Evolutionary conservation across 1,139 yeast genomes (phyloP), one percentile per base, ranked within the genome.

Genomic region (Meyerozyma elateridarum): DNA sequence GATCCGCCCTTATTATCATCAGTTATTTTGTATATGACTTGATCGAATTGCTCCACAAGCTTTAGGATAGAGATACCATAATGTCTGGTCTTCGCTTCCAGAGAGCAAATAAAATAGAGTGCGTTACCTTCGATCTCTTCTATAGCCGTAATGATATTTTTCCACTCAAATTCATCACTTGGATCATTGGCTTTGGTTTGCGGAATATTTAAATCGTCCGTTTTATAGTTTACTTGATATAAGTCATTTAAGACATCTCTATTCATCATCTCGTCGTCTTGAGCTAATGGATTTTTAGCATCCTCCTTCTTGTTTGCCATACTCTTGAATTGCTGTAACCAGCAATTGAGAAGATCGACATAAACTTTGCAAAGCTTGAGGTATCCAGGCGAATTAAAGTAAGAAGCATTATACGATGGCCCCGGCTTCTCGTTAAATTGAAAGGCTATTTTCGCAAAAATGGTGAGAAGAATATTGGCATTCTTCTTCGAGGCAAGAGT

Each of bases 111-210:
- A 51, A 93, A 91, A 52, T 85, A 91, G 24, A 93, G 59, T 0
- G 96, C 99, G 51, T 89, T 87, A 0, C 98, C 97, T 58, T 93
- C 98, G 6, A 89, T 84, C 43, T 89, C 96, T 54, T 91, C 97
- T 31, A 89, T 80, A 0, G 84, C 80, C 0, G 95, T 82, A 44
- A 85, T 79, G 25, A 85, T 77, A 22, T 77, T 78, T 45, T 84
- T 84, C 73, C 89, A 69, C 47, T 84, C 93, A 29, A 85, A 57
- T 36, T 81, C 88, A 37, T 85, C 91, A 13, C 73, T 61, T 5
- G 74, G 68, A 4, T 39, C 47, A 8, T 42, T 38, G 14, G 31
- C 33, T 8, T 49, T 60, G 1, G 54, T 39, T 20, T 50, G 51
- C 3, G 27, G 27, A 11, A 24, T 24, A n/a, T n/a, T n/a, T 30